Evolutionary conservation across 768 basidiomycete genomes (phyloP).

Genomic region (Pleurotus giganteus): DNA sequence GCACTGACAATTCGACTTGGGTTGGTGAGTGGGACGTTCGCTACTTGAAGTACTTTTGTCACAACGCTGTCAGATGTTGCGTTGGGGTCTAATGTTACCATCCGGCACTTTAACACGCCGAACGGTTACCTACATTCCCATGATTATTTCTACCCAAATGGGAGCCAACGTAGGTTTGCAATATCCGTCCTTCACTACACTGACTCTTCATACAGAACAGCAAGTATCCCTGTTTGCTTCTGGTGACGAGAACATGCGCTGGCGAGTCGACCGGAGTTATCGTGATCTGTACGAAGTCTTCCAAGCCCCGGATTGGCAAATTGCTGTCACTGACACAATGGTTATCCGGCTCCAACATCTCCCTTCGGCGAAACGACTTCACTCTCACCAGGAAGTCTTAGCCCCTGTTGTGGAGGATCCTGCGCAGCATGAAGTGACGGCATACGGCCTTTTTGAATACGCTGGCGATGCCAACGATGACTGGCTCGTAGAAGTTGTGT

Average conservation of each 20-base stretch:
- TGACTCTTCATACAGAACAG: conserved; percentile 62
- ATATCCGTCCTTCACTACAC: conserved; percentile 2
- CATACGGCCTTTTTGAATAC: conserved; percentile 85
- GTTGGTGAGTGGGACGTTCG: conserved; percentile 96
- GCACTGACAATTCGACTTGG: conserved; percentile 99
- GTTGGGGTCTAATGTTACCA: conserved; percentile 74
- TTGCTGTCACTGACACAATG: conserved; percentile 62
- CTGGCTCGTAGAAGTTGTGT: conserved; percentile 84
- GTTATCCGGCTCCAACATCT: conserved; percentile 83
- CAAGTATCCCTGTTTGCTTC: conserved; percentile 99
- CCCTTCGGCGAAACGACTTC: conserved; percentile 79
- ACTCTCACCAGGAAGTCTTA: conserved; percentile 93
- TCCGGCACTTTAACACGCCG: conserved; percentile 94
- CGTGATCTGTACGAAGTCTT: conserved; percentile 31
- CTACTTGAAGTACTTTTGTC: conserved; percentile 50
- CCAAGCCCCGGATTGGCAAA: conserved; percentile 48
- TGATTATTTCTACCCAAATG: conserved; percentile 81
- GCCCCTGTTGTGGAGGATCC: conserved; percentile 96
- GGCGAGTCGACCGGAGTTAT: conserved; percentile 81
- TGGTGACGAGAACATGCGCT: conserved; percentile 91
- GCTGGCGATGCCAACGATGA: conserved; percentile 91
- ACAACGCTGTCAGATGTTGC: conserved; percentile 64
- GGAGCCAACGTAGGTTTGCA: conserved; percentile 71
- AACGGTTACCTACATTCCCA: conserved; percentile 98
- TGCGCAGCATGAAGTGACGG: conserved; percentile 98